Conservation (phyloP, 2,329 filamentous ascomycete species). For the Lomentospora prolificans region DNA sequence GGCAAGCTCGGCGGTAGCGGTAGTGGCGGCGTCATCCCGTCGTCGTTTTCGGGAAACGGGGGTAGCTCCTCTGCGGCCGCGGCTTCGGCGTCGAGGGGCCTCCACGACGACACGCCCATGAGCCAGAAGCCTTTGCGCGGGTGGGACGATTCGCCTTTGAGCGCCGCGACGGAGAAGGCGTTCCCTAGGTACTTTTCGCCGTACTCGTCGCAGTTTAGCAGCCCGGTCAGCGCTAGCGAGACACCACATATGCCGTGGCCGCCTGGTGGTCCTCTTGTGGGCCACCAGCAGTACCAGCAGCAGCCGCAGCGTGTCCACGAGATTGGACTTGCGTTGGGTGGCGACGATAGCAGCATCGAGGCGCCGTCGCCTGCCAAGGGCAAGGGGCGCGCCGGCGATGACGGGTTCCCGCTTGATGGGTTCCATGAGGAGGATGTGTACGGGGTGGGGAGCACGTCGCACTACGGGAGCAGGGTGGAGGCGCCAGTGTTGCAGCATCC, state of each 20-base stretch:
- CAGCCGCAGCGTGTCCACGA: constrained; percentile 12
- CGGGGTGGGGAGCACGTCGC: constrained; percentile 30
- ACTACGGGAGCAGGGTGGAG: constrained; percentile 13
- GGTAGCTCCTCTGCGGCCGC: neutral
- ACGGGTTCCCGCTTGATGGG: neutral
- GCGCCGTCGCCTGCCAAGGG: constrained; percentile 27
- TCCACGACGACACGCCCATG: constrained; percentile 35
- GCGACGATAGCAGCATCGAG: constrained; percentile 12
- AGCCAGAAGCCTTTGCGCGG: constrained; percentile 42
- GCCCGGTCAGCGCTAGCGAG: constrained; percentile 40
- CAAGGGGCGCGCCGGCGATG: constrained; percentile 18
- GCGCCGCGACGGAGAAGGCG: constrained; percentile 27
- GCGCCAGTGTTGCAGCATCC: constrained; percentile 36
- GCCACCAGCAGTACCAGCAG: constrained; percentile 4
- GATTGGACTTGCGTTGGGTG: constrained; percentile 13
- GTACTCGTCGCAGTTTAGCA: constrained; percentile 50
- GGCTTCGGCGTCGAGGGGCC: constrained; percentile 6
- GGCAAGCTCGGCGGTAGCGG: neutral
- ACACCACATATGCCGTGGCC: constrained; percentile 27
- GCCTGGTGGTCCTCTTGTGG: constrained; percentile 22
- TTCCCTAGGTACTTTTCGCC: constrained; percentile 44
- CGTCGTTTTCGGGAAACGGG: neutral
- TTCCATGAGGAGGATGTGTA: constrained; percentile 27
- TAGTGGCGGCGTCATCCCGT: too few relatives aligned
- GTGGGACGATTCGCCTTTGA: constrained; percentile 45